Percentiles rank a stretch among this genome's conserved stretches.
Evolutionary conservation across 805 yeast species (phyloP).

Genomic region (Maudiozyma bulderi): DNA sequence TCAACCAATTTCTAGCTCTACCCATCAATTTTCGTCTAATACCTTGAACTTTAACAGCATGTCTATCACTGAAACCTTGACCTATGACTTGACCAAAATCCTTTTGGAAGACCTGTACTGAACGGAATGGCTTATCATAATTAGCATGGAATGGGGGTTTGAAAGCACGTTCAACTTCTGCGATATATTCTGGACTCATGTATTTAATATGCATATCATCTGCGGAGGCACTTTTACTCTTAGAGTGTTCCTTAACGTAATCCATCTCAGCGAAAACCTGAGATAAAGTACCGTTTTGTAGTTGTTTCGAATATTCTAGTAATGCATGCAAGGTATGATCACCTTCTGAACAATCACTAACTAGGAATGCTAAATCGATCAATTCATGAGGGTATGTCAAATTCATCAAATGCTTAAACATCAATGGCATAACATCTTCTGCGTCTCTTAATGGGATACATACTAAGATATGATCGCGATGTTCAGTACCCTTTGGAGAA

Average conservation of each 20-base stretch:
- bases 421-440: constrained; percentile 63
- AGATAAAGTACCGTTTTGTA: constrained; percentile 63
- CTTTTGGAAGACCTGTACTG: constrained; percentile 69
- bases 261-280: constrained; percentile 27
- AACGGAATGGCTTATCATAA: constrained; percentile 62
- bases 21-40: constrained; percentile 79
- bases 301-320: constrained; percentile 51
- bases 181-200: constrained; percentile 58
- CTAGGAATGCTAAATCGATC: constrained; percentile 72
- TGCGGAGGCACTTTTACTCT: constrained; percentile 40
- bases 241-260: constrained; percentile 31
- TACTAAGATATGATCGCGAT: constrained; percentile 57
- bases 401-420: constrained; percentile 79
- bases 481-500: constrained; percentile 35
- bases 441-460: constrained; percentile 76
- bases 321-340: constrained; percentile 60
- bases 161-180: constrained; percentile 48
- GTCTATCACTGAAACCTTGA: constrained; percentile 76
- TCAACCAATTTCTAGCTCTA: constrained; percentile 76
- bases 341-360: constrained; percentile 63
- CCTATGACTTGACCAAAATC: constrained; percentile 81
- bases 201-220: constrained; percentile 54
- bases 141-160: constrained; percentile 55
- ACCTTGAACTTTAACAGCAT: constrained; percentile 79
- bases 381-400: constrained; percentile 73